Evolutionary conservation across 176 grass and related monocot species (phyloP).

Genomic region (Juncus effusus): DNA sequence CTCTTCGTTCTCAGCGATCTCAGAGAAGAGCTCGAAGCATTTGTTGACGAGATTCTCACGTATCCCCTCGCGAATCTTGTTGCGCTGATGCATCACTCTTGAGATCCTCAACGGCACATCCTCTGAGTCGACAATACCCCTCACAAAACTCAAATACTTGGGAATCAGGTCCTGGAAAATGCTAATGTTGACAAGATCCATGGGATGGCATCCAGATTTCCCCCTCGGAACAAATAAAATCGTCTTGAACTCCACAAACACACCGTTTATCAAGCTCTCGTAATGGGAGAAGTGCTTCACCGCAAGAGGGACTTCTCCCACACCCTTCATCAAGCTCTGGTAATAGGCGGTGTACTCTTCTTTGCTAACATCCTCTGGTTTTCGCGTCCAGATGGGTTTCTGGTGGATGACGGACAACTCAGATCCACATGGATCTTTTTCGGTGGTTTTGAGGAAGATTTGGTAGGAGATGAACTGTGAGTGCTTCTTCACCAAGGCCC

Average conservation of each 20-base stretch:
- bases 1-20: conserved; percentile 27
- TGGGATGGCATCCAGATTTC: conserved; percentile 84
- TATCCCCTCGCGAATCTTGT: conserved; percentile 94
- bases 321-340: conserved; percentile 52
- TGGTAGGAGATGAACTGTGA: conserved; percentile 98
- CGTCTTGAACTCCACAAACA: conserved; percentile 21
- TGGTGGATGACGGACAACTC: conserved; percentile 18
- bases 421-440: conserved; percentile 90
- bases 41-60: conserved; percentile 95
- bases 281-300: conserved; percentile 84
- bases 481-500: conserved; percentile 18
- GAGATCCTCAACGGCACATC: conserved; percentile 95
- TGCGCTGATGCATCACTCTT: conserved; percentile 89
- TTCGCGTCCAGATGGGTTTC: no score
- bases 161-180: conserved; percentile 93
- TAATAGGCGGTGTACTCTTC: no score
- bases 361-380: no score
- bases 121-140: conserved; percentile 96
- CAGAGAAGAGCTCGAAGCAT: conserved; percentile 91
- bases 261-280: no score
- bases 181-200: conserved; percentile 92
- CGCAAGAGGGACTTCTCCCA: conserved; percentile 81
- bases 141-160: conserved; percentile 81
- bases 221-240: conserved; percentile 25
- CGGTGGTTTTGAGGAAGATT: conserved; percentile 85